Base-by-base conservation (phyloP, 371 early-diverging fungal genomes). In the Paraphysoderma sedebokerense region DNA sequence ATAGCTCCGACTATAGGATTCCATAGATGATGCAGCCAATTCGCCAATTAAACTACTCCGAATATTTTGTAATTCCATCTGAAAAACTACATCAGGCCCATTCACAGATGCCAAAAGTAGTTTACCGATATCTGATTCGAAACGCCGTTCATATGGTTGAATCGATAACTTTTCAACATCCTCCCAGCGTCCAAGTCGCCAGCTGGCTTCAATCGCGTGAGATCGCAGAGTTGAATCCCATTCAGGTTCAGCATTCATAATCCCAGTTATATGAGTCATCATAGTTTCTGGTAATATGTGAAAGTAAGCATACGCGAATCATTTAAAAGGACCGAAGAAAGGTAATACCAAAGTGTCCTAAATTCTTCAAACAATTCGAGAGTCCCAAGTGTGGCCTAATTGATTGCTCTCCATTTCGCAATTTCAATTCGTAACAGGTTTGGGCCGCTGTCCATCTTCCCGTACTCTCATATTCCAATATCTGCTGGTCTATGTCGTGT, bases 401-500 rank as follows among this genome's bases (percentile, higher is more conserved):
- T 44, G 45, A 50, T 33, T 19, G 57, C 44, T 55, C 51, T 23
- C 70, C 56, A 1, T 38, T 51, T 42, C 64, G 60, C 27, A 76
- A 35, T 7, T 57, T 40, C 13, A 70, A 34, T 47, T 80, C 81
- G 46, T 77, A 80, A 41, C 74, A 78, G 0, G 72, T 65, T 39
- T 77, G 73, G 8, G 83, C 86, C 5, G 65, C 55, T 11, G 67
- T 63, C 82, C 81, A 85, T 29, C 63, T 48, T 6, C 79, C 82
- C 0, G 63, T 61, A 9, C 60, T 57, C 50, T 82, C 81, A 55
- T 72, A 70, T 20, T 68, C 71, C 2, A 74, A 48, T 7, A 84
- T 67, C 31, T 81, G 74, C 51, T 81, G 76, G n/a, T 77, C 76
- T 23, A 67, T 32, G 0, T 56, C 62, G 8, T 61, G 53, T 12